A percentile compares a stretch with the other conserved stretches of the same genome.
Conservation (phyloP, 148 eudicot species). For the Nepenthes gracilis region DNA sequence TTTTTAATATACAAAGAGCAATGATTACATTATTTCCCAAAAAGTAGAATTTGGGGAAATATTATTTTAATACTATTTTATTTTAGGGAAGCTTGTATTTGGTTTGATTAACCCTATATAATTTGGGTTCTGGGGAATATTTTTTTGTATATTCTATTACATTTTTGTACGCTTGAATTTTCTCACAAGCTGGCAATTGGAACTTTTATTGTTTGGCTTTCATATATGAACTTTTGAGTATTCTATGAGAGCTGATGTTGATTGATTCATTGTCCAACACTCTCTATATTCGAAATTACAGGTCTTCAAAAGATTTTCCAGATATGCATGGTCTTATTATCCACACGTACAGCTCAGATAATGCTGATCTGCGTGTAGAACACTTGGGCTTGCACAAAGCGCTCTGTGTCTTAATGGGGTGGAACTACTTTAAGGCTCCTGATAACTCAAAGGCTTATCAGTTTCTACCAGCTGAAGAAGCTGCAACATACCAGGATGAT, state of each 20-base stretch:
- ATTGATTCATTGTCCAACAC: slow-evolving; percentile 24
- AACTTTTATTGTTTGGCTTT: background rate
- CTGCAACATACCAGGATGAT: slow-evolving; percentile 72
- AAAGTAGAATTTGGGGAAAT: too few species aligned
- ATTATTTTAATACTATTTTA: too few species aligned
- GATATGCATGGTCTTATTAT: slow-evolving; percentile 82
- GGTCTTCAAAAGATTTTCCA: slow-evolving; percentile 81
- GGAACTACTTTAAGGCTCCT: slow-evolving; percentile 79
- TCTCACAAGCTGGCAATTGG: slow-evolving; percentile 3
- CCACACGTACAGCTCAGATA: slow-evolving; percentile 80
- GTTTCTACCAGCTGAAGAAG: slow-evolving; percentile 64
- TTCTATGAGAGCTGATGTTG: slow-evolving; percentile 7
- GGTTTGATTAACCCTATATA: too few species aligned
- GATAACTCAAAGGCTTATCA: slow-evolving; percentile 75
- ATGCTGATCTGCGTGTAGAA: slow-evolving; percentile 55
- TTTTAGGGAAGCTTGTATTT: too few species aligned
- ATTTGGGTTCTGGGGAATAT: too few species aligned
- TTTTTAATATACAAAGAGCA: too few species aligned
- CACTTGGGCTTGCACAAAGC: slow-evolving; percentile 97
- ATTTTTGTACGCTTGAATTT: too few species aligned
- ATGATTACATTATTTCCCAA: too few species aligned
- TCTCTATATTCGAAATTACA: slow-evolving; percentile 63
- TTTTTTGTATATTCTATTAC: too few species aligned
- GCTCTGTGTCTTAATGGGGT: slow-evolving; percentile 88
- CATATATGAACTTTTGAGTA: background rate